Evolutionary conservation across 2,329 filamentous ascomycete genomes (phyloP).

Genomic region (Fusarium devonianum): DNA sequence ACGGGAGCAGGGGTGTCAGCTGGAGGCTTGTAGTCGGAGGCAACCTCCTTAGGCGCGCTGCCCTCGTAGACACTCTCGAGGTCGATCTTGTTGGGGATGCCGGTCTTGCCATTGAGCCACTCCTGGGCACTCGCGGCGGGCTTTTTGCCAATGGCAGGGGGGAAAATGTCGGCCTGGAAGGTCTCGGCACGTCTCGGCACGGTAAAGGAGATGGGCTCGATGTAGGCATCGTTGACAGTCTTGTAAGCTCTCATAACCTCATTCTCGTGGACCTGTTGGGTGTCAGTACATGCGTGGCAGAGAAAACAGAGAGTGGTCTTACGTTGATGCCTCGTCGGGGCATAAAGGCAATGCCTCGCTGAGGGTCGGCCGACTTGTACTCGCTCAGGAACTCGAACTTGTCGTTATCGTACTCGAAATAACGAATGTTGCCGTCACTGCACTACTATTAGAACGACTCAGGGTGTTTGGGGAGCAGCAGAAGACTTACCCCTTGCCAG

Average conservation of each 20-base stretch:
- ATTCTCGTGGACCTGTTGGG: conserved; percentile 81
- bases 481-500: conserved; percentile 87
- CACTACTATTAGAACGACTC: conserved; percentile 19
- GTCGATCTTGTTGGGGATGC: conserved; percentile 87
- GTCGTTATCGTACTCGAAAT: conserved; percentile 98
- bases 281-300: conserved; percentile 32
- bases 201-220: conserved; percentile 97
- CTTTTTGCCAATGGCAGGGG: conserved; percentile 80
- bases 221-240: conserved; percentile 92
- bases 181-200: conserved; percentile 91
- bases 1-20: conserved; percentile 54
- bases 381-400: conserved; percentile 98
- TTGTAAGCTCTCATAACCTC: conserved; percentile 96
- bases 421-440: conserved; percentile 97
- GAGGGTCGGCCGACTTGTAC: conserved; percentile 95
- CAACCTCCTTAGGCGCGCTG: conserved; percentile 77
- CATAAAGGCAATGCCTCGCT: conserved; percentile 92
- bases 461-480: background rate
- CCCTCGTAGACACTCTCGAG: conserved; percentile 92
- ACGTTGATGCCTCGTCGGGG: conserved; percentile 94
- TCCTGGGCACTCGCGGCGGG: conserved; percentile 81
- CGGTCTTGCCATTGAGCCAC: conserved; percentile 87
- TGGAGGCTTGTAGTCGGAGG: conserved; percentile 70
- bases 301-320: conserved; percentile 42
- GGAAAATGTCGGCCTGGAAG: conserved; percentile 97